These are phyloP conservation scores for Zopfochytrium polystomum DNA, from an alignment of 371 early-diverging fungal genomes.

Conservation along the genomic window DNA sequence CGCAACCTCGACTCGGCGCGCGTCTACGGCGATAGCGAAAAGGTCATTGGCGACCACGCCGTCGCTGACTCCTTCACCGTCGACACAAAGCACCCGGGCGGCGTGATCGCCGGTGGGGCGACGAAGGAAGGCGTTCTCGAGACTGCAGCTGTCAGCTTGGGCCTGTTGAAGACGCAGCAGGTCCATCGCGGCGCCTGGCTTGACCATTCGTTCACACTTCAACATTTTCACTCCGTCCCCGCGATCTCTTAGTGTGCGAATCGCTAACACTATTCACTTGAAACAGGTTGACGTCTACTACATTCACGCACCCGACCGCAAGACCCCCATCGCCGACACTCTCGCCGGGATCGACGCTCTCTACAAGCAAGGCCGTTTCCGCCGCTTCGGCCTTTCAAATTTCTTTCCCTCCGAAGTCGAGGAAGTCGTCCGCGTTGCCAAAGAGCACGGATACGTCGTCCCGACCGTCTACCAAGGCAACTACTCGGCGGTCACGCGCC, in stretches of 20 bases:
- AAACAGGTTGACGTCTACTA: constrained; percentile 20
- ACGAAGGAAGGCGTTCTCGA: background rate
- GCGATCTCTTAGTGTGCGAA: too few species aligned
- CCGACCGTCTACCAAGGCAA: constrained; percentile 11
- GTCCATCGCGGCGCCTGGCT: background rate
- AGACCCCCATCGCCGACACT: constrained; percentile 4
- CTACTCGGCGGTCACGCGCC: background rate
- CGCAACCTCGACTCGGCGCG: constrained; percentile 16
- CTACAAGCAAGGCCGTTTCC: constrained; percentile 4
- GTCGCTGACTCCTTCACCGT: constrained; percentile 14
- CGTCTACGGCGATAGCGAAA: constrained; percentile 21
- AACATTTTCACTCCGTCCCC: background rate
- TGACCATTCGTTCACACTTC: background rate
- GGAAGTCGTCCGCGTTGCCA: constrained; percentile 11
- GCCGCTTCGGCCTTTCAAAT: constrained; percentile 25
- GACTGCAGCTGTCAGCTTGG: background rate
- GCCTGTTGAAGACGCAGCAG: background rate
- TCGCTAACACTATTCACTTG: too few species aligned
- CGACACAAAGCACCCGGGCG: constrained; percentile 7
- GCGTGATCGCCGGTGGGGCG: background rate
- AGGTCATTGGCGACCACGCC: constrained; percentile 7
- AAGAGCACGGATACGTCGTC: constrained; percentile 10
- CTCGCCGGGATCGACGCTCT: constrained; percentile 16
- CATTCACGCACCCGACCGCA: constrained; percentile 22
- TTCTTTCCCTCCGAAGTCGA: constrained; percentile 22